Evolutionary conservation across 164 flowering plant genomes (phyloP).

Genomic region (Dillenia turbinata): DNA sequence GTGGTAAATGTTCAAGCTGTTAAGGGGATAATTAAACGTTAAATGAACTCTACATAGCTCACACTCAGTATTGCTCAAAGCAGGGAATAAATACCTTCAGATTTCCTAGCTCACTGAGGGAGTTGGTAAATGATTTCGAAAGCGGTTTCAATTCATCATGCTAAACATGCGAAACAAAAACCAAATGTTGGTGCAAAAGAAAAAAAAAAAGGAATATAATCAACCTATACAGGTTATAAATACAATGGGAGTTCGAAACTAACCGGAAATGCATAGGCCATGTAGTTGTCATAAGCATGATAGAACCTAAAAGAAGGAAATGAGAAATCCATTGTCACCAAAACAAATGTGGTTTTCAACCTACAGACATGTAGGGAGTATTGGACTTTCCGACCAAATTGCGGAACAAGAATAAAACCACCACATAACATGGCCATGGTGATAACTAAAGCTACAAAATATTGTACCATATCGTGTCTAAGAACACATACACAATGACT

Average conservation of each 20-base stretch:
- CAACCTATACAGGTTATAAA: not conserved
- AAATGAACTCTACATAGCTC: not conserved
- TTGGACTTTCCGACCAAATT: too few species aligned
- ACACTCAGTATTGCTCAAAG: not conserved
- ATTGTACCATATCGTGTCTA: not conserved
- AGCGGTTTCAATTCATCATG: conserved; percentile 98
- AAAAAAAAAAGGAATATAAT: not conserved
- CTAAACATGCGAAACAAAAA: conserved; percentile 30
- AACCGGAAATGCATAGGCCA: conserved; percentile 93
- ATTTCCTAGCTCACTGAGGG: conserved; percentile 97
- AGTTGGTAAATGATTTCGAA: conserved; percentile 72
- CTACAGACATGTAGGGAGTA: not conserved
- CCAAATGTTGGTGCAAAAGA: too few species aligned
- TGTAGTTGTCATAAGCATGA: conserved; percentile 96
- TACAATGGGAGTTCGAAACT: conserved; percentile 20
- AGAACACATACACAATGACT: too few species aligned
- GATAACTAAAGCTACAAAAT: not conserved
- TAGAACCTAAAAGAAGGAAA: conserved; percentile 75
- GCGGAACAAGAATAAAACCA: not conserved
- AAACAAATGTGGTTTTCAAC: too few species aligned
- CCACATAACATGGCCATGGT: not conserved
- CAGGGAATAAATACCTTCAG: conserved; percentile 46
- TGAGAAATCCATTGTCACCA: conserved; percentile 2
- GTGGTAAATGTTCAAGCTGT: conserved; percentile 91
- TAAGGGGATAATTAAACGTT: conserved; percentile 11